A percentile compares a stretch with the other conserved stretches of the same genome.
Conservation (phyloP, 768 basidiomycete genomes). For the Mycena maculata region DNA sequence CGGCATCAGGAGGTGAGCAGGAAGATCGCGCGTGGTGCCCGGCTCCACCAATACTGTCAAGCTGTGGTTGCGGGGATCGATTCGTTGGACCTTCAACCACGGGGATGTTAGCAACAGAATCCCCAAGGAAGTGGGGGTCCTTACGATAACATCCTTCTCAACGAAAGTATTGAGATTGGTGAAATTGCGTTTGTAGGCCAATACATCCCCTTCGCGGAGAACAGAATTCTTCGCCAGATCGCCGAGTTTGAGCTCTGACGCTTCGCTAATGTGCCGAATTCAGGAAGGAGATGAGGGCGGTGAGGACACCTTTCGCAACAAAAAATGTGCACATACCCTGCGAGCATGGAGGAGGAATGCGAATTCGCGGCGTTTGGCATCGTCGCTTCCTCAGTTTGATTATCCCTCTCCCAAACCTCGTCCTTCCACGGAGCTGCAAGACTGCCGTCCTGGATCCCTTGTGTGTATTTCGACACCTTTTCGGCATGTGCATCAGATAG, state of each 20-base stretch:
- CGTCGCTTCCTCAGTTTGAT: slow-evolving; percentile 36
- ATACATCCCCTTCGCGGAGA: slow-evolving; percentile 63
- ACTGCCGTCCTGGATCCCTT: slow-evolving; percentile 57
- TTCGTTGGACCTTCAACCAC: slow-evolving; percentile 56
- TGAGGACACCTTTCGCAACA: too few relatives aligned
- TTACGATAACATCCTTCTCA: slow-evolving; percentile 69
- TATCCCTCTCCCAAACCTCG: slow-evolving; percentile 65
- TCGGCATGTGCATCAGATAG: slow-evolving; percentile 55
- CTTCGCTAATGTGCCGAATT: slow-evolving; percentile 43
- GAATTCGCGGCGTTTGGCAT: background rate
- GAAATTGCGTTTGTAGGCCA: slow-evolving; percentile 66
- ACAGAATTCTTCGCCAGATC: slow-evolving; percentile 58
- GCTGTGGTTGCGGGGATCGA: slow-evolving; percentile 54
- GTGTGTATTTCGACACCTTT: slow-evolving; percentile 55
- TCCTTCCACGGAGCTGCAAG: slow-evolving; percentile 73
- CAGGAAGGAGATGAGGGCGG: background rate
- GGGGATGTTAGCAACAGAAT: background rate
- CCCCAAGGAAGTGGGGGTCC: slow-evolving; percentile 28
- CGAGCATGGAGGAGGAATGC: slow-evolving; percentile 23
- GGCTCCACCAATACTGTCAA: slow-evolving; percentile 58
- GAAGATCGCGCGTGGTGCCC: slow-evolving; percentile 51
- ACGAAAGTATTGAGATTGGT: slow-evolving; percentile 48
- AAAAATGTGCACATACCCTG: slow-evolving; percentile 48
- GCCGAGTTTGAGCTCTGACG: slow-evolving; percentile 56
- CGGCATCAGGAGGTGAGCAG: slow-evolving; percentile 47